Conservation (phyloP, 2,329 filamentous ascomycete species). For the Botrytis hyacinthi region DNA sequence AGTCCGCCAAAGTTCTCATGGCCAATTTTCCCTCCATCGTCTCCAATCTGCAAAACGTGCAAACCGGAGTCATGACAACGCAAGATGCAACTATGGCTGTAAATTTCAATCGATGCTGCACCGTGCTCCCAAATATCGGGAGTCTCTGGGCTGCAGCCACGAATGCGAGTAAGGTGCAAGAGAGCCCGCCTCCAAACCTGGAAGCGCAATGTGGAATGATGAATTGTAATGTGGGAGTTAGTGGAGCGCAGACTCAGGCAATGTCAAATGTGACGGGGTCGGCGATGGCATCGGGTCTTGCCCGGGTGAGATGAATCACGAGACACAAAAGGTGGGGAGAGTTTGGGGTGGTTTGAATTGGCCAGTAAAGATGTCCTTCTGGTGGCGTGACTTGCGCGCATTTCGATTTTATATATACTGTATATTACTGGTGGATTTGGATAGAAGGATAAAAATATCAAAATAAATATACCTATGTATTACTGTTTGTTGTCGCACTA, state of each 20-base stretch:
- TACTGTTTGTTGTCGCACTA: not conserved
- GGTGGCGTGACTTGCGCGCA: not conserved
- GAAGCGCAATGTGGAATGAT: conserved; percentile 25
- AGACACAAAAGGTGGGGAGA: not conserved
- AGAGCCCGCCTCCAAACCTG: conserved; percentile 20
- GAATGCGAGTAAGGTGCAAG: conserved; percentile 21
- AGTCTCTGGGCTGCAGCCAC: conserved; percentile 22
- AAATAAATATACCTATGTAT: not conserved
- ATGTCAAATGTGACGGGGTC: not conserved
- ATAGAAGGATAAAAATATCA: not conserved
- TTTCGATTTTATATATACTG: not conserved
- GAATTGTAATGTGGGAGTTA: conserved; percentile 23
- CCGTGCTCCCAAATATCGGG: conserved; percentile 25
- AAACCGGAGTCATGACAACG: conserved; percentile 25
- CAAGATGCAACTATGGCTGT: conserved; percentile 26
- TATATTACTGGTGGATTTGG: not conserved
- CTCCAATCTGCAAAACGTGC: conserved; percentile 24
- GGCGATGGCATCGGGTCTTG: not conserved
- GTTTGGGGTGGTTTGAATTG: not conserved
- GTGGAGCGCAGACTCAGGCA: conserved; percentile 15
- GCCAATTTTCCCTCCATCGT: conserved; percentile 28
- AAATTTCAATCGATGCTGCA: conserved; percentile 29
- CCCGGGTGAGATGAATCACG: not conserved
- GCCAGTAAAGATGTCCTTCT: not conserved
- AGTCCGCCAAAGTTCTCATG: conserved; percentile 27